Conservation (phyloP, 2,329 filamentous ascomycete species). For the Botrytis paeoniae region DNA sequence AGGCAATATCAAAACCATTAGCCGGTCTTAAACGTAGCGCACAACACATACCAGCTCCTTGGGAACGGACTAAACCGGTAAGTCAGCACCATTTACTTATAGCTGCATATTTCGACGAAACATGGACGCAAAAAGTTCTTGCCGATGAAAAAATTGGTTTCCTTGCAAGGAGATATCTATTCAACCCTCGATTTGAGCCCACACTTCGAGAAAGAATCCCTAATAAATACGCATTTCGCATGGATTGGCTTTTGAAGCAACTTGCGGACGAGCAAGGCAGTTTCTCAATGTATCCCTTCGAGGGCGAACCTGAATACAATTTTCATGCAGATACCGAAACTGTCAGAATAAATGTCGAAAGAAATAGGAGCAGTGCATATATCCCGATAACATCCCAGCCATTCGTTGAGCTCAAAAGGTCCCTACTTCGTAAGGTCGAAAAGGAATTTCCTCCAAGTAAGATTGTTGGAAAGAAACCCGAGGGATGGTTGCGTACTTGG, state of each 20-base stretch:
- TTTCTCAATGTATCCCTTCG: background rate
- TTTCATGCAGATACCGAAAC: background rate
- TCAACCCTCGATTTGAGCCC: constrained; percentile 10
- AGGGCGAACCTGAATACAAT: background rate
- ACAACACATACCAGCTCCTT: background rate
- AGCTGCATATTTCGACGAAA: constrained; percentile 13
- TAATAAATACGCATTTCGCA: background rate
- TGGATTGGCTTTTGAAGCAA: constrained; percentile 4
- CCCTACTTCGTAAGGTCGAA: constrained; percentile 1
- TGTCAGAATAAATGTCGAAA: background rate
- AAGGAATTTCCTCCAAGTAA: background rate
- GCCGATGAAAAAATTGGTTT: background rate
- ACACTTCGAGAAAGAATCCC: constrained; percentile 5
- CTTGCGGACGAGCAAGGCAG: background rate
- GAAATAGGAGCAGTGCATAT: background rate
- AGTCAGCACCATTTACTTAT: background rate
- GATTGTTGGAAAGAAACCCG: background rate
- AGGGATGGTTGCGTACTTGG: constrained; percentile 4
- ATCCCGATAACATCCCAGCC: constrained; percentile 13
- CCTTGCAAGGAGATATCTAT: background rate
- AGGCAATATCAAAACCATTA: background rate
- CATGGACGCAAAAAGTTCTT: constrained; percentile 7
- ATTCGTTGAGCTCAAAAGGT: constrained; percentile 1
- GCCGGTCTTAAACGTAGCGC: background rate
- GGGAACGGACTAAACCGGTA: background rate